Evolutionary conservation across 2,329 filamentous ascomycete genomes (phyloP), one percentile per base, ranked within the genome.

Genomic region (Fusarium sp.): DNA sequence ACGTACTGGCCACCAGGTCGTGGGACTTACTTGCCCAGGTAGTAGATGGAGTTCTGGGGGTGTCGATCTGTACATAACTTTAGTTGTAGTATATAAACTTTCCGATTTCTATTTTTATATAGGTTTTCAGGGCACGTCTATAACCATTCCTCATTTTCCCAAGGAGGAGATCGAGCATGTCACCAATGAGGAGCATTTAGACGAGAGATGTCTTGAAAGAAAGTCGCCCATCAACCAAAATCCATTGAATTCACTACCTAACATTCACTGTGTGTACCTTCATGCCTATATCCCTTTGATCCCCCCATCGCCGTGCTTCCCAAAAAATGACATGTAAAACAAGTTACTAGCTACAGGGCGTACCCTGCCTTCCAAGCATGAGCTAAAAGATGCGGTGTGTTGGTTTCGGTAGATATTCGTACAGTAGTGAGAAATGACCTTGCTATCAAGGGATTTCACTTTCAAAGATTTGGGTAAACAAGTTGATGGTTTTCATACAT

Each of bases 251-350:
- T 67, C 65, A 69, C 62, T 71, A 69, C 57, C 67, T 72, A 72
- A 64, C 56, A 55, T 59, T 62, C 46, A 66, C 69, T 67, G 65
- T 69, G 56, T 72, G 53, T 67, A 62, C 68, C 69, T 40, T 69
- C 65, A 65, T 72, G 69, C 69, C 69, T 66, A 54, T 68, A 59
- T 68, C 61, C 65, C 65, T 62, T 61, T 54, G 62, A 46, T 28
- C 45, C 60, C 46, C 65, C 65, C 69, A 72, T 72, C 69, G 69
- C 69, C 69, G 65, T 71, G 68, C 68, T 71, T 70, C 68, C 68
- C 60, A 60, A 65, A 67, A 60, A 67, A 56, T 43, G 50, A 60
- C 55, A 69, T 46, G 53, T 65, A 55, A 67, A 62, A 69, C 54
- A 55, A 55, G 64, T 62, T 64, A 61, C 62, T 54, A 66, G 54